Base-by-base conservation (phyloP, 768 basidiomycete species). In the Lactarius tabidus region DNA sequence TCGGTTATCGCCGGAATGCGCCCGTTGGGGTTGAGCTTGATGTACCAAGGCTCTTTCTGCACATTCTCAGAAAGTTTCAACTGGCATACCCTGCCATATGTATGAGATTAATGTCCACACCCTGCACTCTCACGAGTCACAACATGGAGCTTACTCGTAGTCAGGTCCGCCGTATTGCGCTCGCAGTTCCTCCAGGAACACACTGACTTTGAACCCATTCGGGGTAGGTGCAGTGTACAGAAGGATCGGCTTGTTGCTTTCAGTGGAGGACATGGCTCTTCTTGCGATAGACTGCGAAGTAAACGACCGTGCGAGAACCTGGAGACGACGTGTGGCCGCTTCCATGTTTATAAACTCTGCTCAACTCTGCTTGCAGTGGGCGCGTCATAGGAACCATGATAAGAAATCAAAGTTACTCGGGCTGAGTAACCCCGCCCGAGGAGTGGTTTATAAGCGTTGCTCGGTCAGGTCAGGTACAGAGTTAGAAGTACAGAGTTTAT, bases 21-120 rank as follows among this genome's bases (percentile, higher is more conserved):
- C 39, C 87, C 87, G 67, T 88, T 90, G 8, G 87, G 89, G 73
- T 90, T 90, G 69, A 88, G 71, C 48, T 84, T 80, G 67, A 93
- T 80, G 76, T 88, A 94, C 88, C 88, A 92, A 0, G 81, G 81
- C 72, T 90, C 85, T 77, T 94, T 95, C 77, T 94, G 92, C n/a
- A 79, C 77, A 70, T 87, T 87, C 67, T 82, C 84, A 17, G 73
- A 74, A 67, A 94, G 79, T 64, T 84, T 77, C 69, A 95, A 81
- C 52, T 72, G 78, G 65, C 82, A 74, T 54, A 80, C 72, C 36
- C 86, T 87, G 73, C 28, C 18, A 57, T 68, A 65, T 26, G 31
- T 15, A 29, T 63, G 45, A 56, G 39, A 45, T 20, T n/a, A 57
- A 28, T 41, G 17, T 14, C 36, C 3, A 15, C 6, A 17, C 9